Conservation (phyloP, 768 basidiomycete genomes). For the Collybia sp. region DNA sequence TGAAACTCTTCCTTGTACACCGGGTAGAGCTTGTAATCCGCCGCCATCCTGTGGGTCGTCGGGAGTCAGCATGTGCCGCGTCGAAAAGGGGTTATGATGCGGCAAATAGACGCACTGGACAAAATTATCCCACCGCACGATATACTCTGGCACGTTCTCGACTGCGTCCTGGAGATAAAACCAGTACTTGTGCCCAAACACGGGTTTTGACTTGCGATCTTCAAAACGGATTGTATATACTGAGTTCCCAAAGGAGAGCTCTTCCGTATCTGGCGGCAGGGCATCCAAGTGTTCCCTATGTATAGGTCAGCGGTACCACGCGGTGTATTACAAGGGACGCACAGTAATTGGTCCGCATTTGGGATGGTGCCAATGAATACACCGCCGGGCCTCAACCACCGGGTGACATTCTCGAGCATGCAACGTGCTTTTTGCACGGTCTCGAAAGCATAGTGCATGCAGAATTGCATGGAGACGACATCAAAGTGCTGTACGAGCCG, state of each 20-base stretch:
- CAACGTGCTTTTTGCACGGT: conserved; percentile 78
- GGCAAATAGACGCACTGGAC: conserved; percentile 63
- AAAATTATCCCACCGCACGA: conserved; percentile 96
- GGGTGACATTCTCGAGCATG: conserved; percentile 89
- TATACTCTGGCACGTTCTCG: conserved; percentile 94
- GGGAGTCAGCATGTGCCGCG: not conserved
- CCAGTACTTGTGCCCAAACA: conserved; percentile 90
- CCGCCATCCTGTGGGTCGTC: conserved; percentile 60
- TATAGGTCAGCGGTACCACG: conserved; percentile 5
- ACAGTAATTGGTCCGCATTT: conserved; percentile 83
- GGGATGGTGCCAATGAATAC: conserved; percentile 98
- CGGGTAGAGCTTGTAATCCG: conserved; percentile 69
- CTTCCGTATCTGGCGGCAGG: conserved; percentile 58
- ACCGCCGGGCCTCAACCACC: conserved; percentile 78
- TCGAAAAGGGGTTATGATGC: not conserved
- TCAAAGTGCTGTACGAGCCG: conserved; percentile 74
- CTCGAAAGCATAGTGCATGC: conserved; percentile 99
- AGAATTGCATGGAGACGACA: conserved; percentile 98
- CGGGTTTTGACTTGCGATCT: conserved; percentile 50
- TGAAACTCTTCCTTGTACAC: conserved; percentile 89
- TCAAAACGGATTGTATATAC: conserved; percentile 91
- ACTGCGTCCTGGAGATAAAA: conserved; percentile 96
- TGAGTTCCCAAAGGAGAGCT: conserved; percentile 83
- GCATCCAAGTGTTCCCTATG: conserved; percentile 66
- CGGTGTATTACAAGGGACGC: conserved; percentile 25